Evolutionary conservation across 1,139 yeast species (phyloP), one percentile per base, ranked within the genome.

Genomic region (Yamadazyma taylorii): DNA sequence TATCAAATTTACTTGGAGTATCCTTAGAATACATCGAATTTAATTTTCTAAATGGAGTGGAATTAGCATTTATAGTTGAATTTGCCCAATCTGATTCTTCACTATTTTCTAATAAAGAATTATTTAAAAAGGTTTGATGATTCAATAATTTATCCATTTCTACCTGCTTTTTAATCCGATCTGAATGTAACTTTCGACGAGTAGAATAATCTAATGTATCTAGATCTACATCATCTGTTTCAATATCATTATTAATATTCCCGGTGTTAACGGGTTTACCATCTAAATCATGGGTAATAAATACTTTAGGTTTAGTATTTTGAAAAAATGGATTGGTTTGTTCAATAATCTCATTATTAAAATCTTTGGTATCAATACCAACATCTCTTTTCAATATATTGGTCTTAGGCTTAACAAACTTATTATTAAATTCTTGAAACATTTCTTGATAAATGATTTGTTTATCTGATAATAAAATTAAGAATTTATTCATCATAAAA

Each of bases 361-460:
- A 67, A 3, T 73, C 73, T 38, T 47, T 55, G 22, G 83, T 77
- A 55, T 85, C 90, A 9, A 83, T 68, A 33, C 76, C 69, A 3
- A 76, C 89, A 50, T 85, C 89, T 46, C 81, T 77, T 37, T 72
- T 70, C 37, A 71, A 58, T 7, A 71, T 69, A 5, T 79, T 69
- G 1, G 78, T 60, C 37, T 74, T 73, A 3, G 90, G 89, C 34
- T 73, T 72, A n/a, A 84, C 85, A 45, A 72, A 78, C 53, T 84
- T 84, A 30, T 69, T 61, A 46, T 81, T 76, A 51, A 81, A 81
- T 50, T 85, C 94, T 24, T 71, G 73, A 42, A 81, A 67, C 51
- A 79, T 77, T 49, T 84, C 88, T 43, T 74, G 78, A 45, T 73
- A 75, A 6, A 85, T 53, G 10, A 82, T 65, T 37, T 77, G 78